Conservation (phyloP, 805 yeast species). For the Nakazawaea populi region DNA sequence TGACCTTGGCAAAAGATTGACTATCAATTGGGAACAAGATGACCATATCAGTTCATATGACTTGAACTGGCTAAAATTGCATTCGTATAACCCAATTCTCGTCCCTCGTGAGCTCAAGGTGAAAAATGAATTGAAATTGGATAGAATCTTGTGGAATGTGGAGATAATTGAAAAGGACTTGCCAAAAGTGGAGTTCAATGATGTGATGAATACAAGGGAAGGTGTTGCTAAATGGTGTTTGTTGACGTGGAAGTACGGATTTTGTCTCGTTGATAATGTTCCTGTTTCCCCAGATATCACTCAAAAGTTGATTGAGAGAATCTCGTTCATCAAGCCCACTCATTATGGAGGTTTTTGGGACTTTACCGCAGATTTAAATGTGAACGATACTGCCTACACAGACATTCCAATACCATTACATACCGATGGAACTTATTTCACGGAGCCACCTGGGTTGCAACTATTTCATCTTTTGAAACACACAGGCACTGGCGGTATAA, state of each 20-base stretch:
- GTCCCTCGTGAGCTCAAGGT: constrained; percentile 26
- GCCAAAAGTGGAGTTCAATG: constrained; percentile 44
- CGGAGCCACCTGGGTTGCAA: constrained; percentile 67
- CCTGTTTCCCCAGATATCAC: constrained; percentile 59
- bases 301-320: constrained; percentile 46
- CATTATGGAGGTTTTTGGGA: constrained; percentile 84
- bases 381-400: constrained; percentile 69
- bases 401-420: constrained; percentile 58
- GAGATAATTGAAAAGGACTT: constrained; percentile 29
- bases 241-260: constrained; percentile 52
- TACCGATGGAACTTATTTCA: constrained; percentile 74
- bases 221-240: constrained; percentile 51
- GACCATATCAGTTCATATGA: constrained; percentile 33
- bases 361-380: constrained; percentile 62
- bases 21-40: constrained; percentile 32
- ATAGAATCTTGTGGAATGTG: constrained; percentile 38
- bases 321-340: constrained; percentile 58
- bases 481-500: constrained; percentile 59
- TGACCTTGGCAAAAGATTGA: constrained; percentile 4
- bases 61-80: constrained; percentile 38
- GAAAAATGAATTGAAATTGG: constrained; percentile 22
- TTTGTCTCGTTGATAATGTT: constrained; percentile 53
- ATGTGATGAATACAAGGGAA: constrained; percentile 34
- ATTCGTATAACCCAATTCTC: constrained; percentile 47
- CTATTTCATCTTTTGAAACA: constrained; percentile 59